phyloP scores from a whole-genome alignment of 169 alveolate genomes.

The Plasmodium chabaudi region DNA sequence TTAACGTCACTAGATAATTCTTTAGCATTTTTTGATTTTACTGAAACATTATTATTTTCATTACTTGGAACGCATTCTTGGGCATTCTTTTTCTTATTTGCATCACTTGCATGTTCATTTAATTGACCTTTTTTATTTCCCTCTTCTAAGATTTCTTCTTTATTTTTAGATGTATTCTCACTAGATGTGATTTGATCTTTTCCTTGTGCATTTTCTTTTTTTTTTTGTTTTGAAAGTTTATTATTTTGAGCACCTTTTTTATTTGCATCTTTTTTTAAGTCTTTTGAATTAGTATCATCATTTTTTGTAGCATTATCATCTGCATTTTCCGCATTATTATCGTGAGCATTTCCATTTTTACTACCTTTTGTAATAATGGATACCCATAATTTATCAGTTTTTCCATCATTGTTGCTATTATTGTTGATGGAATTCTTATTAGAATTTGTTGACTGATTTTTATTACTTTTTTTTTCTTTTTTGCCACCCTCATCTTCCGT shows the following conservation, averaged over 20 bases:
- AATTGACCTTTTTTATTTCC: background rate
- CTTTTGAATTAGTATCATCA: constrained; percentile 25
- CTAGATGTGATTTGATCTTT: background rate
- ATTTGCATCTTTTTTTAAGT: constrained; percentile 30
- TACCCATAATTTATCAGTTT: constrained; percentile 63
- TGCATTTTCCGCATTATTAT: constrained; percentile 7
- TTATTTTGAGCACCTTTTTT: constrained; percentile 17
- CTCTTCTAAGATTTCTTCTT: background rate
- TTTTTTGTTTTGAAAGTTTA: constrained; percentile 30
- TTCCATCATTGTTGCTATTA: background rate
- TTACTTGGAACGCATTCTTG: constrained; percentile 10
- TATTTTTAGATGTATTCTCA: constrained; percentile 8
- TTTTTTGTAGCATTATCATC: constrained; percentile 19
- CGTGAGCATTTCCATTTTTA: background rate
- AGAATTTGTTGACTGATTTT: constrained; percentile 37
- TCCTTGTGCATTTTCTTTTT: constrained; percentile 18
- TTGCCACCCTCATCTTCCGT: constrained; percentile 7
- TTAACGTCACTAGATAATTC: constrained; percentile 4
- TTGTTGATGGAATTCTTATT: constrained; percentile 11
- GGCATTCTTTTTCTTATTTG: constrained; percentile 40
- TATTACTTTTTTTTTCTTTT: constrained; percentile 41
- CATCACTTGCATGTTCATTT: constrained; percentile 6
- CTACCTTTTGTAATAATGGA: constrained; percentile 59
- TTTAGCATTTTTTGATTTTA: background rate
- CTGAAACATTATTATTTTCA: background rate